Evolutionary conservation across 805 yeast genomes (phyloP).

Genomic region (Monosporozyma aquatica): DNA sequence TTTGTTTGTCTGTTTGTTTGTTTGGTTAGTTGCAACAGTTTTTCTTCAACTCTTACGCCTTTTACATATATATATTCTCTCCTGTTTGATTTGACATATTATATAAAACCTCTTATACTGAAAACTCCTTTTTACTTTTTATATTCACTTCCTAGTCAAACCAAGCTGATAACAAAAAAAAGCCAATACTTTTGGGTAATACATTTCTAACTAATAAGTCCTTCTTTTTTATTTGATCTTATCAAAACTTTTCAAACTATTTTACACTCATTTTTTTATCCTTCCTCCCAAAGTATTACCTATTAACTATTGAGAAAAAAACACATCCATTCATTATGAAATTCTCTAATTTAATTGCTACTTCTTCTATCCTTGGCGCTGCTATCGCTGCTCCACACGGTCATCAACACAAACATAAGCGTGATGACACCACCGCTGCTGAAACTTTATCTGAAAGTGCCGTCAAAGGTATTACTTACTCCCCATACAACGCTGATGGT

Average conservation of each 20-base stretch:
- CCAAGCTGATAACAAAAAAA: not conserved
- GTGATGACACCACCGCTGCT: conserved; percentile 43
- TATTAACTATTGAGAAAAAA: no score
- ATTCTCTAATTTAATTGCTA: conserved; percentile 39
- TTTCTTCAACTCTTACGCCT: not conserved
- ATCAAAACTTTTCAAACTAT: not conserved
- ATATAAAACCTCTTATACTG: not conserved
- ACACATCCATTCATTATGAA: no score
- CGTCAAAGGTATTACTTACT: conserved; percentile 69
- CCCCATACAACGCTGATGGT: conserved; percentile 67
- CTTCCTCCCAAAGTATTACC: no score
- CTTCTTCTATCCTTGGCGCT: conserved; percentile 42
- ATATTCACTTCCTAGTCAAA: not conserved
- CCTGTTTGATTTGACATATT: not conserved
- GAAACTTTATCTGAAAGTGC: conserved; percentile 35
- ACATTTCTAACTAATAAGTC: conserved; percentile 9
- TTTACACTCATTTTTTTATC: not conserved
- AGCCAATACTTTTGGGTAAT: conserved; percentile 1
- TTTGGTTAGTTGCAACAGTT: no score
- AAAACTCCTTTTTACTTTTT: no score
- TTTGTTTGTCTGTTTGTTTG: not conserved
- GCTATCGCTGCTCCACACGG: conserved; percentile 54
- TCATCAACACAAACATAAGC: conserved; percentile 43
- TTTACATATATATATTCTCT: not conserved
- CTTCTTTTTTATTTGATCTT: conserved; percentile 5